Percentiles rank a stretch among this genome's conserved stretches.
Evolutionary conservation across 352 stramenopile species (phyloP).

Genomic region (Thraustochytrium sp.): DNA sequence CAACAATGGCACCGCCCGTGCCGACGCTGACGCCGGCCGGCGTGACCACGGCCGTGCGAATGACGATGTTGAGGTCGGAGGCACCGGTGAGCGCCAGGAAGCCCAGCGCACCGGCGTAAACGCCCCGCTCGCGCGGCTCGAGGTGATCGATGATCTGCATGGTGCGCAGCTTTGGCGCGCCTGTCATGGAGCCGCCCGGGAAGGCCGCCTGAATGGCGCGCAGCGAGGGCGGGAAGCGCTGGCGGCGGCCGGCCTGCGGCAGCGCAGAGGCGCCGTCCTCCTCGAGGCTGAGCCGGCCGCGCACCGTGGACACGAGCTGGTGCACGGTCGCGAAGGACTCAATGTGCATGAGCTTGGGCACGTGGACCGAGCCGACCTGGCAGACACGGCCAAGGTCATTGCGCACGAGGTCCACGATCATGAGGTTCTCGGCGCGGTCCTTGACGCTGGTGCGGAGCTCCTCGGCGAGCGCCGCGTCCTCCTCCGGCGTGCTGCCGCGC

Average conservation of each 20-base stretch:
- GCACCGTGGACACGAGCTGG: constrained; percentile 92
- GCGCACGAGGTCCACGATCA: constrained; percentile 79
- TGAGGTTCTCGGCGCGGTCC: constrained; percentile 81
- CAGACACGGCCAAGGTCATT: constrained; percentile 77
- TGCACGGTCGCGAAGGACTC: constrained; percentile 88
- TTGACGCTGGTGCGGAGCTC: constrained; percentile 75
- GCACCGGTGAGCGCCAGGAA: constrained; percentile 89
- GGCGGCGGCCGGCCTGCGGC: background rate
- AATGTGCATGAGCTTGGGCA: constrained; percentile 42
- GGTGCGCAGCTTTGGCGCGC: constrained; percentile 89
- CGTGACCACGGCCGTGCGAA: constrained; percentile 86
- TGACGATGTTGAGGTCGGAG: constrained; percentile 95
- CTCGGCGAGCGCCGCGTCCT: constrained; percentile 69
- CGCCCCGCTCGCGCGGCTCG: constrained; percentile 74
- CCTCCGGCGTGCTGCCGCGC: constrained; percentile 69
- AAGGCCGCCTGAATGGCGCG: constrained; percentile 89
- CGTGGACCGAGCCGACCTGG: constrained; percentile 56
- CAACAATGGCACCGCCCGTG: constrained; percentile 90
- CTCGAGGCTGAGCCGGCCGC: constrained; percentile 57
- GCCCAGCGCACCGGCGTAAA: constrained; percentile 91
- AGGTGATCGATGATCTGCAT: constrained; percentile 90
- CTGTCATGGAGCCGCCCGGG: constrained; percentile 94
- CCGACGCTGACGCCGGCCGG: constrained; percentile 71
- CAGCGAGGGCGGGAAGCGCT: constrained; percentile 56
- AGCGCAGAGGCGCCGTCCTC: background rate